Evolutionary conservation across 192 early-diverging fungal genomes (phyloP).

Genomic region (Coemansia sp.): DNA sequence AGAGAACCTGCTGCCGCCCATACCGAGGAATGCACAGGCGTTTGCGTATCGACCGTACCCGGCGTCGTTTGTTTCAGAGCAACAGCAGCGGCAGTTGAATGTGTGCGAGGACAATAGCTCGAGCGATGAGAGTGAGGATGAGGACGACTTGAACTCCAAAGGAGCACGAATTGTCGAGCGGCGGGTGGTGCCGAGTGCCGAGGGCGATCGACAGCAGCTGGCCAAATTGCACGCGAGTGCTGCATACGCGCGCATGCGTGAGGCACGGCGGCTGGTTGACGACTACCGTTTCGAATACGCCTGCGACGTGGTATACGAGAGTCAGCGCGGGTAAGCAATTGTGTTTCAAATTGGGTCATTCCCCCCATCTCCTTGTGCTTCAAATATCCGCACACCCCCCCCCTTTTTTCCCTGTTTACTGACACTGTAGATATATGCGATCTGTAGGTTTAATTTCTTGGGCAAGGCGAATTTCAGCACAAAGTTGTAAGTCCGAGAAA

Average conservation of each 20-base stretch:
- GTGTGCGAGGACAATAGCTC: not conserved
- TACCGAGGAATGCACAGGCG: constrained; percentile 10
- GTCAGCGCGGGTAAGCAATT: constrained; percentile 45
- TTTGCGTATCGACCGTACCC: constrained; percentile 48
- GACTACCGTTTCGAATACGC: constrained; percentile 37
- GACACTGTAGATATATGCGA: not conserved
- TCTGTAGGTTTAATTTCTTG: constrained; percentile 48
- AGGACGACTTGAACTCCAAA: no score
- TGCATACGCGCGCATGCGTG: constrained; percentile 19
- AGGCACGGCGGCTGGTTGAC: constrained; percentile 37
- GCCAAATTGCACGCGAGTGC: constrained; percentile 17
- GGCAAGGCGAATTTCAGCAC: constrained; percentile 50
- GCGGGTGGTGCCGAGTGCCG: not conserved
- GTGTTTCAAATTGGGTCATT: no score
- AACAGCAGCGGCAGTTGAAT: no score
- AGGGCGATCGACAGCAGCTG: constrained; percentile 24
- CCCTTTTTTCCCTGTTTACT: not conserved
- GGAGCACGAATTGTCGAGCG: not conserved
- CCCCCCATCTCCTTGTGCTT: no score
- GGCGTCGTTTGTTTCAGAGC: not conserved
- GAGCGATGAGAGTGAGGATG: constrained; percentile 1
- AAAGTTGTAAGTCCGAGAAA: constrained; percentile 52
- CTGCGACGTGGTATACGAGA: constrained; percentile 47
- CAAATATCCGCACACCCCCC: no score
- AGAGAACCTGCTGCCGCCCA: constrained; percentile 27